Base-by-base conservation (phyloP, 345 rosid species). In the Euphorbia tirucalli region DNA sequence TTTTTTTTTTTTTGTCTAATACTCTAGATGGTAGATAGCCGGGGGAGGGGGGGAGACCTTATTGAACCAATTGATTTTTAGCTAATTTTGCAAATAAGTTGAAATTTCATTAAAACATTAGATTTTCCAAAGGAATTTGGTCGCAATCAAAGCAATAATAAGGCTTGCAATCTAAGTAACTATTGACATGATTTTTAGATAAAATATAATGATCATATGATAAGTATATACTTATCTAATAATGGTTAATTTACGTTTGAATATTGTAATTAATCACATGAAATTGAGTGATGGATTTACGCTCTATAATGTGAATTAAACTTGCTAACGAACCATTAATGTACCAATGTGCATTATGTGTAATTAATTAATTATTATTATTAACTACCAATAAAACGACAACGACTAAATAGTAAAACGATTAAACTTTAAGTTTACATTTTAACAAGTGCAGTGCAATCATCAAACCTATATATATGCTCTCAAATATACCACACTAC, bases 81-180 rank as follows among this genome's bases (percentile, higher is more conserved):
- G 49, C 49, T 44, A 44, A 44, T 44, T 13, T 7, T 7, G 11
- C 52, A 13, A 35, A 31, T 37, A 32, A 61, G 0, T 31, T 61
- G 14, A 35, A 61, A 39, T 46, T 32, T 7, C 3, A 21, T 63
- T 41, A 63, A 63, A 63, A 37, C 1, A 21, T 35, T 65, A 4
- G 15, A 65, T 65, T 27, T 56, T 46, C 31, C 41, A 46, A 46
- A 66, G 30, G 27, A 66, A 28, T 31, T 27, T 19, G 11, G 41
- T 66, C 25, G 14, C 44, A 46, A 66, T 66, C 57, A 46, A 11
- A 28, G 32, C 6, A 66, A 66, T 66, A 66, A 49, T 66, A 30
- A 66, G 70, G 28, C 70, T 66, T 66, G 70, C 8, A 66, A 66
- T 28, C 1, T 28, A 48, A 66, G 70, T 18, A 35, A 44, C 10